A percentile compares a stretch with the other conserved stretches of the same genome.
These are phyloP conservation scores for Syzygium oleosum DNA, from an alignment of 345 rosid species.

Conservation along the genomic window DNA sequence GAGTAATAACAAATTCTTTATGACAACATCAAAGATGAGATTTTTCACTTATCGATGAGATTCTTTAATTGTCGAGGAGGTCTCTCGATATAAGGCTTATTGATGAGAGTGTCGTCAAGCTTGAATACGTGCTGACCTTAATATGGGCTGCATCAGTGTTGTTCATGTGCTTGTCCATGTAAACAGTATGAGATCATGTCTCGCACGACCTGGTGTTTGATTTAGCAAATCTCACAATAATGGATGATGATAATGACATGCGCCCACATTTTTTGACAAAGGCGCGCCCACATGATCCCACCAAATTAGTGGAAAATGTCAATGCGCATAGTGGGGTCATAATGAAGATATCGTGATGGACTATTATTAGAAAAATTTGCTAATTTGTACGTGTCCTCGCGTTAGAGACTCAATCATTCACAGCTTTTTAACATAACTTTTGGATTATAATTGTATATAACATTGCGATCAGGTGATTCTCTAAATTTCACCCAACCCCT, in stretches of 20 bases:
- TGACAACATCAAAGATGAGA: too few relatives aligned
- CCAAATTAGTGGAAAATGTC: not conserved
- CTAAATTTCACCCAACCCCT: not conserved
- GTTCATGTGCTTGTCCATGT: too few relatives aligned
- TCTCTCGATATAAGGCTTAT: too few relatives aligned
- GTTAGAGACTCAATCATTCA: not conserved
- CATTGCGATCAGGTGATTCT: not conserved
- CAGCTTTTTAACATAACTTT: not conserved
- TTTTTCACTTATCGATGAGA: too few relatives aligned
- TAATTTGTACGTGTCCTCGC: not conserved
- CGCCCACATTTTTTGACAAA: not conserved
- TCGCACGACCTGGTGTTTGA: not conserved
- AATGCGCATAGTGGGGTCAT: not conserved
- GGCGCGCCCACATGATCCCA: not conserved
- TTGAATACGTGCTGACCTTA: too few relatives aligned
- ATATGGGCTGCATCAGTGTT: too few relatives aligned
- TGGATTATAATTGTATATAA: not conserved
- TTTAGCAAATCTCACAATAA: not conserved
- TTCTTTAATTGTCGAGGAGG: too few relatives aligned
- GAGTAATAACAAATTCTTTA: too few relatives aligned
- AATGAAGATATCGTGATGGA: not conserved
- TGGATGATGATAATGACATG: not conserved
- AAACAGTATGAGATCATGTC: too few relatives aligned
- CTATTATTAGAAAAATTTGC: not conserved
- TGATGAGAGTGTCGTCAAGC: too few relatives aligned